Percentiles rank a stretch among this genome's conserved stretches.
phyloP scores from a whole-genome alignment of 306 rosid species.

The Luffa acutangula region DNA sequence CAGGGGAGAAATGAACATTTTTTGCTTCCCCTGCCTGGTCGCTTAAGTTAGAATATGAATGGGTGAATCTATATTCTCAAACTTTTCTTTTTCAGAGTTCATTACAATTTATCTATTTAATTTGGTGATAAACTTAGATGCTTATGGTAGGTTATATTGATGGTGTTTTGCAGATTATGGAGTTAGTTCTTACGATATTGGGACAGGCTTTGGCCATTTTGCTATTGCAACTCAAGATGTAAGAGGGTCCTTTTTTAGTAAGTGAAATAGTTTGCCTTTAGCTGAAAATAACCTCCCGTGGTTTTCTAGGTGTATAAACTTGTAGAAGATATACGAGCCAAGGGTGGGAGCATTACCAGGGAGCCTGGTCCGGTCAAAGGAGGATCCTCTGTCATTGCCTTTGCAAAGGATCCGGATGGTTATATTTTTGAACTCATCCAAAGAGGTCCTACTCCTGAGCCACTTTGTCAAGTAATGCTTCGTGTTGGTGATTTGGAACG shows the following conservation, averaged over 20 bases:
- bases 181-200: slow-evolving; percentile 73
- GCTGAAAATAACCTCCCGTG: slow-evolving; percentile 14
- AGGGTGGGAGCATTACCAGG: slow-evolving; percentile 70
- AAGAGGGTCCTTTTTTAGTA: slow-evolving; percentile 19
- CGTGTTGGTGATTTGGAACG: slow-evolving; percentile 92
- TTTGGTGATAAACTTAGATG: not conserved
- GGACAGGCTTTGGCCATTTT: slow-evolving; percentile 91
- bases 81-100: not conserved
- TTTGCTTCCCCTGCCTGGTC: not conserved
- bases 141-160: not conserved
- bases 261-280: not conserved
- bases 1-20: not conserved
- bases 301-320: slow-evolving; percentile 57
- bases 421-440: slow-evolving; percentile 72
- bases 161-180: slow-evolving; percentile 56
- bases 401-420: slow-evolving; percentile 95
- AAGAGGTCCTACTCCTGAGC: slow-evolving; percentile 71
- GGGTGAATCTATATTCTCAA: not conserved
- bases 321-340: slow-evolving; percentile 57
- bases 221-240: slow-evolving; percentile 82
- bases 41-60: not conserved
- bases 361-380: slow-evolving; percentile 95
- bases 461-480: slow-evolving; percentile 92
- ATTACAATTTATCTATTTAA: not conserved
- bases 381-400: slow-evolving; percentile 58